phyloP scores from a whole-genome alignment of 2,329 filamentous ascomycete genomes.

The Mycosphaerella arachidis region DNA sequence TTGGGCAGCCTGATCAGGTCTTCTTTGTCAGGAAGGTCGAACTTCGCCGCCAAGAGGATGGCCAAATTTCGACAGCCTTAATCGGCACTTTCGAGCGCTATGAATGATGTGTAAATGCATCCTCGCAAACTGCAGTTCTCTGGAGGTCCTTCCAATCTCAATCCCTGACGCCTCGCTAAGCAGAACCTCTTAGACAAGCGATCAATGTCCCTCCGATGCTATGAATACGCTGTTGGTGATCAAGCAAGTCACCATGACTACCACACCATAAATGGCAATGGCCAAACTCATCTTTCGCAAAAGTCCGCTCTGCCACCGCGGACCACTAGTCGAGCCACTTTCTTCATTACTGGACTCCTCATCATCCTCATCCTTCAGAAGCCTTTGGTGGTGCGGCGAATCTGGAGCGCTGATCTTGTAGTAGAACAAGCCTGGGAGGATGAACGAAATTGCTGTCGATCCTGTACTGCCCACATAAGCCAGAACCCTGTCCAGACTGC shows the following conservation, averaged over 20 bases:
- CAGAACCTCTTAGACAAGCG: constrained; percentile 1
- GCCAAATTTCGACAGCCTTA: not conserved
- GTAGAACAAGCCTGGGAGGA: constrained; percentile 92
- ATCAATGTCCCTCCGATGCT: constrained; percentile 17
- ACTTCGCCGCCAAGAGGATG: not conserved
- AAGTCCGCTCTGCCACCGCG: constrained; percentile 53
- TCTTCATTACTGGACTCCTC: constrained; percentile 53
- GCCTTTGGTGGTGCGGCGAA: constrained; percentile 75
- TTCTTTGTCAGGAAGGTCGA: not conserved
- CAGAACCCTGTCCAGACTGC: constrained; percentile 81
- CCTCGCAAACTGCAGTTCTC: constrained; percentile 1
- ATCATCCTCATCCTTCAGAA: constrained; percentile 89
- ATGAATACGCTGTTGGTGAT: constrained; percentile 77
- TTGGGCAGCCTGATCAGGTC: not conserved
- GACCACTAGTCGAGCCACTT: constrained; percentile 39
- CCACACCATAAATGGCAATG: constrained; percentile 74
- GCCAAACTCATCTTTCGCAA: constrained; percentile 70
- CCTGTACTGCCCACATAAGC: constrained; percentile 95
- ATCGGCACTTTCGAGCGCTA: not conserved
- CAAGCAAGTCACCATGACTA: constrained; percentile 87
- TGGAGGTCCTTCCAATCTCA: not conserved
- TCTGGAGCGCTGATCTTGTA: constrained; percentile 96
- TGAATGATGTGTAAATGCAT: constrained; percentile 1
- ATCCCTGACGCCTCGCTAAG: not conserved
- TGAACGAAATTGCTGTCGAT: constrained; percentile 93